These are phyloP conservation scores for Malassezia furfur DNA, from an alignment of 1,284 basidiomycete genomes.

Conservation along the genomic window DNA sequence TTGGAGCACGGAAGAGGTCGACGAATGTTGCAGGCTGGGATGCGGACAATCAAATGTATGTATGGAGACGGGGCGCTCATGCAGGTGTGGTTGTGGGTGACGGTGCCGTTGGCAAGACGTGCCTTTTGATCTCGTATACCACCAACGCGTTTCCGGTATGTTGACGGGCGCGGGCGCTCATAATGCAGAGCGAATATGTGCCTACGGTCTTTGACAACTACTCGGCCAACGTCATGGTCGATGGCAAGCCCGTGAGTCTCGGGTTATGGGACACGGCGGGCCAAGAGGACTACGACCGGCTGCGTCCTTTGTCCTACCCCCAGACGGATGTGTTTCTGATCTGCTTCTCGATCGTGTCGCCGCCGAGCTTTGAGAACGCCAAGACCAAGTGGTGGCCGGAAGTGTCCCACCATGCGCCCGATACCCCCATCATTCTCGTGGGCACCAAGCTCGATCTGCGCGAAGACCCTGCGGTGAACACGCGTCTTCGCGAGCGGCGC, in stretches of 20 bases:
- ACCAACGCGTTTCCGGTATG: constrained; percentile 47
- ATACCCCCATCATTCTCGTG: constrained; percentile 83
- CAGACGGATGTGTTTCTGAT: constrained; percentile 99
- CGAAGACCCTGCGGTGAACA: constrained; percentile 81
- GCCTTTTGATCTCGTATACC: constrained; percentile 47
- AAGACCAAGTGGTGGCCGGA: constrained; percentile 66
- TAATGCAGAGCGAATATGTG: constrained; percentile 39
- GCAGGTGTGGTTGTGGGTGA: constrained; percentile 45
- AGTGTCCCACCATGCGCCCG: constrained; percentile 72
- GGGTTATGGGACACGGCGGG: constrained; percentile 50
- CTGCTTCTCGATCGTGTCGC: constrained; percentile 95
- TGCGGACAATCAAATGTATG: constrained; percentile 19
- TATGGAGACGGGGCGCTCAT: background rate
- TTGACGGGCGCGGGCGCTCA: constrained; percentile 2
- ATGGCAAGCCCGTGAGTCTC: constrained; percentile 93
- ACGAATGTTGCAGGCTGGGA: background rate
- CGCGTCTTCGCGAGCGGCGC: constrained; percentile 83
- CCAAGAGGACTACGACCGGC: constrained; percentile 66
- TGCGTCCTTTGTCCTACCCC: constrained; percentile 93
- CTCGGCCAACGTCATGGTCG: constrained; percentile 83
- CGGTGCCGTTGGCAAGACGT: constrained; percentile 48
- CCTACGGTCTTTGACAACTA: constrained; percentile 81
- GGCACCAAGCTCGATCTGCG: constrained; percentile 96
- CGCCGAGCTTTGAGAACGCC: constrained; percentile 96
- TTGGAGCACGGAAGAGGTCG: background rate